Base-by-base conservation (phyloP, 305 asterid species). In the Fraxinus xanthoxyloides region DNA sequence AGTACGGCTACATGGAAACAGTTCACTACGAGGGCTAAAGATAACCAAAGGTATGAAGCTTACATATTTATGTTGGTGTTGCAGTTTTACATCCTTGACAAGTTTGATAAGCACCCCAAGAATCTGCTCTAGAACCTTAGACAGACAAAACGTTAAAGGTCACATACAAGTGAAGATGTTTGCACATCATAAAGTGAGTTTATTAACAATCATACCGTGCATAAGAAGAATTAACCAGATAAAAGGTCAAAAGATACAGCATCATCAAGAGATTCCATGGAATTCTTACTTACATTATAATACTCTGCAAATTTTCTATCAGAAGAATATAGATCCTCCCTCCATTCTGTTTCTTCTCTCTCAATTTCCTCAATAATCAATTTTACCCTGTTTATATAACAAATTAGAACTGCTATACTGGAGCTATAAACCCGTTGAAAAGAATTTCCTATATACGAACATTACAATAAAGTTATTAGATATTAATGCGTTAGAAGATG, bases 91-190 rank as follows among this genome's bases (percentile, higher is more conserved):
- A 87, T 95, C 99, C 89, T 91, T 95, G 85, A 94, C 99, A 79
- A 95, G 97, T 92, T 94, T 95, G 79, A 95, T 91, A 75, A 95
- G 99, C 88, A 95, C 93, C 86, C 95, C 97, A 82, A 94, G 94
- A 82, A 95, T 93, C 91, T 95, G 98, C 97, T 94, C 97, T 90
- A 95, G 85, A 84, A 95, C 98, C 97, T 94, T 82, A 75, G 75
- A 85, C 38, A 70, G 80, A 81, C 73, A 84, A 85, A 81, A 84
- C 72, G 75, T 34, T 76, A 80, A 77, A 5, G 73, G 67, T 75
- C 81, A 83, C 74, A 31, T 6, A 70, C 30, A 73, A 48, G 51
- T 23, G 32, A 54, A 75, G 75, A 61, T 9, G n/a, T 76, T 31
- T 67, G 73, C 77, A 56, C 26, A 78, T 76, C 78, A 80, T 65